Evolutionary conservation across 2,329 filamentous ascomycete species (phyloP).

Genomic region (Fusarium udum): DNA sequence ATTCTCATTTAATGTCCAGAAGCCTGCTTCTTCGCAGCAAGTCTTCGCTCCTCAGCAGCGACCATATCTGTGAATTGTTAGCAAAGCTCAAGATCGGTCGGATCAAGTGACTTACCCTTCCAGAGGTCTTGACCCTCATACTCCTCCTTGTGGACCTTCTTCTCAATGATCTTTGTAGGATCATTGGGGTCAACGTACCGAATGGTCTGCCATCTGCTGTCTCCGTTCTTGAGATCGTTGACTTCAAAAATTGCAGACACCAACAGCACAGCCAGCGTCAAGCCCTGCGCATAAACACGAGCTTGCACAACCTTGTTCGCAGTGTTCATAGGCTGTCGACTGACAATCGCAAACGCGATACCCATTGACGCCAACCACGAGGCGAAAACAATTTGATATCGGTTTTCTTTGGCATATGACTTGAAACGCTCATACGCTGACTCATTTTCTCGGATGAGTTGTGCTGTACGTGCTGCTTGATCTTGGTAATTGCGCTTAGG

Average conservation of each 20-base stretch:
- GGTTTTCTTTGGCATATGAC: constrained; percentile 80
- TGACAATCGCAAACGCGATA: constrained; percentile 77
- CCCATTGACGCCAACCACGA: constrained; percentile 90
- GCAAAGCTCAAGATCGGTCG: background rate
- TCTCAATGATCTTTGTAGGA: constrained; percentile 86
- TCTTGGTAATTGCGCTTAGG: constrained; percentile 74
- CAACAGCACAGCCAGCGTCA: constrained; percentile 85
- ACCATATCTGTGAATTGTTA: constrained; percentile 74
- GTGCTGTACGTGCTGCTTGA: constrained; percentile 64
- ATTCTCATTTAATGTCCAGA: background rate
- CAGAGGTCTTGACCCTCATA: constrained; percentile 92
- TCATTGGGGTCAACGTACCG: constrained; percentile 82
- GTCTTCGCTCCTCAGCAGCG: constrained; percentile 75
- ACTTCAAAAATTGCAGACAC: constrained; percentile 84
- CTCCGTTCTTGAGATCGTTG: constrained; percentile 77
- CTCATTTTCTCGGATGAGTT: constrained; percentile 66
- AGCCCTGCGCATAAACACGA: constrained; percentile 90
- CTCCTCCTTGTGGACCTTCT: constrained; percentile 85
- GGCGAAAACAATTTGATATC: constrained; percentile 85
- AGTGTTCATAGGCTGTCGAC: constrained; percentile 76
- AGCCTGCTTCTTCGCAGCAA: constrained; percentile 54
- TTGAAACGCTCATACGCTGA: constrained; percentile 67
- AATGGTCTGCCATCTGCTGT: constrained; percentile 84
- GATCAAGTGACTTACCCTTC: constrained; percentile 69
- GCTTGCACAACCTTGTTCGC: constrained; percentile 93